Evolutionary conservation across 148 eudicot genomes (phyloP).

Genomic region (Hydrangea macrophylla): DNA sequence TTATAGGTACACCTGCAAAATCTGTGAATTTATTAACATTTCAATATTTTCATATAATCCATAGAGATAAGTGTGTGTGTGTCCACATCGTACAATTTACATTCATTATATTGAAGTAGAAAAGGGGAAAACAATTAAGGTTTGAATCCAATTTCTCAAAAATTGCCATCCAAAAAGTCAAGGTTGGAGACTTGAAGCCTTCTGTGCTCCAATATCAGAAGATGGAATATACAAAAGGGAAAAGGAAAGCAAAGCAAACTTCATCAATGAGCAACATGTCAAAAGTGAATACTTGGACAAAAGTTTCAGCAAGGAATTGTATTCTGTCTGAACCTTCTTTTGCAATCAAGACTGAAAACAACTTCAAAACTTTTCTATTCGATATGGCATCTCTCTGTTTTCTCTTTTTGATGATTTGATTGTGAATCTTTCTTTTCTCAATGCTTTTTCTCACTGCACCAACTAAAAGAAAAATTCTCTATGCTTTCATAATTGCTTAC

Average conservation of each 20-base stretch:
- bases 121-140: no score
- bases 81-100: no score
- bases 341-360: constrained; percentile 4
- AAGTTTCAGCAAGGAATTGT: constrained; percentile 22
- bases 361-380: background rate
- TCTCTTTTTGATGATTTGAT: background rate
- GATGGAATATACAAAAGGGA: background rate
- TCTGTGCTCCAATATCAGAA: no score
- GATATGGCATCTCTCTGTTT: background rate
- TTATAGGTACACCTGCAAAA: no score
- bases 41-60: no score
- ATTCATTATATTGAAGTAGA: no score
- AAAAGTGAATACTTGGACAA: background rate
- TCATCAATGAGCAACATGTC: background rate
- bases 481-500: background rate
- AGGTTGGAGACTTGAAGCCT: no score
- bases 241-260: background rate
- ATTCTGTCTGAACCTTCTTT: background rate
- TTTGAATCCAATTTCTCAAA: no score
- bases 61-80: no score
- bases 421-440: no score
- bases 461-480: background rate
- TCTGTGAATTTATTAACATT: no score
- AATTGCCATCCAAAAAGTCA: no score
- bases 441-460: background rate